Evolutionary conservation across 768 basidiomycete species (phyloP).

Genomic region (Filobasidium floriforme): DNA sequence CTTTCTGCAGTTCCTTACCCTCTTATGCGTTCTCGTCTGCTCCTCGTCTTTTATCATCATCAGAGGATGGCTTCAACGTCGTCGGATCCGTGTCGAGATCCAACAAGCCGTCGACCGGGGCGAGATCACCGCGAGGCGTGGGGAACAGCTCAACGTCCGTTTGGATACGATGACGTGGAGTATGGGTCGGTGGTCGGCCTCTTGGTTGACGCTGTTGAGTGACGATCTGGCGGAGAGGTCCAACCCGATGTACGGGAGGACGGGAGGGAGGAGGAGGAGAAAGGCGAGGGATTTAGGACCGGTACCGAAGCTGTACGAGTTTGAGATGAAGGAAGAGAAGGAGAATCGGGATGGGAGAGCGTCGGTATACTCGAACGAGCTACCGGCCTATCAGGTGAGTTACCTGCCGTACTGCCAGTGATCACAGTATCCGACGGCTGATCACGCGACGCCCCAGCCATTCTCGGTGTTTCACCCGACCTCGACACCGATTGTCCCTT

Average conservation of each 20-base stretch:
- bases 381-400: neutral
- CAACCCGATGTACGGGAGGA: neutral
- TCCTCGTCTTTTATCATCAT: neutral
- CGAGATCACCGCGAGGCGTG: neutral
- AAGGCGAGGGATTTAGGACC: neutral
- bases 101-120: neutral
- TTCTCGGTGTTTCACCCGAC: neutral
- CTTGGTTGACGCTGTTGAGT: neutral
- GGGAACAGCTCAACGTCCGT: neutral
- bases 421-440: too few species aligned
- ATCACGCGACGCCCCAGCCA: too few species aligned
- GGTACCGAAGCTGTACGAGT: neutral
- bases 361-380: neutral
- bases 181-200: neutral
- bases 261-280: slow-evolving; percentile 1
- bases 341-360: neutral
- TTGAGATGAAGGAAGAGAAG: neutral
- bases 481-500: neutral
- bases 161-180: neutral
- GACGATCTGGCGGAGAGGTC: slow-evolving; percentile 1
- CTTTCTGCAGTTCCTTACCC: neutral
- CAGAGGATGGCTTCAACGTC: neutral
- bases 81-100: neutral
- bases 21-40: neutral
- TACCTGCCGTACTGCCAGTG: too few species aligned